Conservation (phyloP, 2,329 filamentous ascomycete genomes). For the Penicillium sp. region DNA sequence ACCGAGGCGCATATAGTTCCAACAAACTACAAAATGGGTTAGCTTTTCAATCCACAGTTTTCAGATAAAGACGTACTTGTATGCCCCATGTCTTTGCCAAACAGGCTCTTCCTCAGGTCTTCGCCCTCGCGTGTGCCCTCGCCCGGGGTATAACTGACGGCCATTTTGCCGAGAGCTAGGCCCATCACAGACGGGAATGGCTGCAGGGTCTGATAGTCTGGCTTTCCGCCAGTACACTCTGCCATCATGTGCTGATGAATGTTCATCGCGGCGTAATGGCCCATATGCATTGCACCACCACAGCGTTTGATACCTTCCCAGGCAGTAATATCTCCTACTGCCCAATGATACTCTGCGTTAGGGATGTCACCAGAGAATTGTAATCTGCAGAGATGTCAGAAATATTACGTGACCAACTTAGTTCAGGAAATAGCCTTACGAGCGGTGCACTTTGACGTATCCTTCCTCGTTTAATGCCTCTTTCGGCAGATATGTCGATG, state of each 20-base stretch:
- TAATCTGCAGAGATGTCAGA: conserved; percentile 42
- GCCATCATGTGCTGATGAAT: conserved; percentile 61
- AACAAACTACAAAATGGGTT: conserved; percentile 48
- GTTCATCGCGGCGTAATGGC: conserved; percentile 64
- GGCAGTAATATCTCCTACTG: conserved; percentile 64
- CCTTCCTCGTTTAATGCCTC: conserved; percentile 62
- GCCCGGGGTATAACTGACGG: conserved; percentile 60
- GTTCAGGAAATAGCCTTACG: conserved; percentile 23
- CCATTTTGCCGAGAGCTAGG: conserved; percentile 68
- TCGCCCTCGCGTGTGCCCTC: conserved; percentile 59
- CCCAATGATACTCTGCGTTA: conserved; percentile 63
- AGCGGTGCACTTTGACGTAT: conserved; percentile 61
- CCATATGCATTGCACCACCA: conserved; percentile 72
- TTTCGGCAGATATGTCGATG: conserved; percentile 61
- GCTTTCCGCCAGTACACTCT: conserved; percentile 39
- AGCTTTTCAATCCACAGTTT: not conserved
- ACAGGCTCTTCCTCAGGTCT: conserved; percentile 62
- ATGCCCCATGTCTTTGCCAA: conserved; percentile 67
- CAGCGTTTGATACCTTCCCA: conserved; percentile 81
- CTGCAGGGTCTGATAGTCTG: conserved; percentile 51
- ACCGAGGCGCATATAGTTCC: conserved; percentile 54
- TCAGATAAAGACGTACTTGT: conserved; percentile 50
- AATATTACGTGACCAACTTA: not conserved
- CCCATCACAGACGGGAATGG: conserved; percentile 66
- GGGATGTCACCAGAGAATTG: conserved; percentile 54